Evolutionary conservation across 1,139 yeast species (phyloP), one percentile per base, ranked within the genome.

Genomic region (Sugiyamaella novakii): DNA sequence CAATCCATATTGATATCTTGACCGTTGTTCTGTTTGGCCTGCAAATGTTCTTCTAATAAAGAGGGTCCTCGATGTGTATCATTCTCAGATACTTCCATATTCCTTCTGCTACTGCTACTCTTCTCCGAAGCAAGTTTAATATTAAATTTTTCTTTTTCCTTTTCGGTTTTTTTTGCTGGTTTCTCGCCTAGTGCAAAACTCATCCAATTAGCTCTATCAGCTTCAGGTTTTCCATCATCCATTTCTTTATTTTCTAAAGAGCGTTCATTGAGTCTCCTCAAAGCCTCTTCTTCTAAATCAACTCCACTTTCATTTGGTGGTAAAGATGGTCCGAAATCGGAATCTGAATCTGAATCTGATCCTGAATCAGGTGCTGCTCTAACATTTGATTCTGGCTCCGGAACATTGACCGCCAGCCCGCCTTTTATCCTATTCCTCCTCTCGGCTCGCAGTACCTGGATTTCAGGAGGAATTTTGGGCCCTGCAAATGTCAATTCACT

Each of bases 161-260:
- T 14, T 27, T 10, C 10, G 44, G n/a, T 30, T 2, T 37, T 38
- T 6, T n/a, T 17, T 17, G 17, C 12, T 22, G 34, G 46, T 29
- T 42, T 42, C 36, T 31, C 40, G 14, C 56, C 58, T 8, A 55
- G 37, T n/a, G 58, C 58, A 18, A 42, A 40, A 38, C 40, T 45
- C 51, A 55, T 46, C 58, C 58, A 55, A 31, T 46, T 31, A 6
- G 53, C 44, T 35, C 55, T 22, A 18, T 31, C 18, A 6, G 24
- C 17, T 18, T 34, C 28, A 19, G 33, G 28, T 29, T 31, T 18
- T 17, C 24, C 7, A 15, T 14, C 19, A 4, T 31, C 22, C 4
- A 17, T 17, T 28, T 37, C 14, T 6, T 22, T 46, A 8, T 39
- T 34, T 11, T 34, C 19, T 25, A 33, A 14, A 2, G 45, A 46